Evolutionary conservation across 2,329 filamentous ascomycete species (phyloP).

Genomic region (Sarocladium strictum): DNA sequence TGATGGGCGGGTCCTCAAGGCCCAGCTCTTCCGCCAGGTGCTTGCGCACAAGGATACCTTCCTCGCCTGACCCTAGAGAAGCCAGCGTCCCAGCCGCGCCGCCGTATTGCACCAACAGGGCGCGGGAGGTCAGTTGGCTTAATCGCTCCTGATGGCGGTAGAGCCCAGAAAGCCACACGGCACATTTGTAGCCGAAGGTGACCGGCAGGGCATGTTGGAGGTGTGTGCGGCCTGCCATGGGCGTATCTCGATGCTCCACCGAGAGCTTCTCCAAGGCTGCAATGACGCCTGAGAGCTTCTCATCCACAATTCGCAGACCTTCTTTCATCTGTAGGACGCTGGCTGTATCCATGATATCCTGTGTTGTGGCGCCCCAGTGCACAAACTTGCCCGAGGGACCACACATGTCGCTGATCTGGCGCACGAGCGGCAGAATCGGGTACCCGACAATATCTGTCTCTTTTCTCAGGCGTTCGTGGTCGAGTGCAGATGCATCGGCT

Average conservation of each 20-base stretch:
- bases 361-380: constrained; percentile 54
- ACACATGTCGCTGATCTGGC: constrained; percentile 29
- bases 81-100: constrained; percentile 50
- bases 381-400: constrained; percentile 17
- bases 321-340: constrained; percentile 46
- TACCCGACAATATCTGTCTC: constrained; percentile 50
- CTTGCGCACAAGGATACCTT: constrained; percentile 42
- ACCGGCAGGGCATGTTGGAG: constrained; percentile 50
- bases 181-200: constrained; percentile 53
- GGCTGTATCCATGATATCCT: constrained; percentile 53
- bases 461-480: constrained; percentile 28
- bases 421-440: constrained; percentile 44
- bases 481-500: constrained; percentile 16
- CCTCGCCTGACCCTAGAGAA: constrained; percentile 42
- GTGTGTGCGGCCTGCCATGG: constrained; percentile 52
- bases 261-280: constrained; percentile 35
- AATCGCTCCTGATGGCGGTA: constrained; percentile 42
- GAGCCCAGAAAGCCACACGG: constrained; percentile 45
- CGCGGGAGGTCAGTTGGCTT: constrained; percentile 35
- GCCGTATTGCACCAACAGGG: constrained; percentile 48
- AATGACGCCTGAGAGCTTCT: constrained; percentile 35
- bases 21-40: constrained; percentile 41
- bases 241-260: constrained; percentile 40
- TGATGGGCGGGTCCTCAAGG: constrained; percentile 43
- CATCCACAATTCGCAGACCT: constrained; percentile 40